Evolutionary conservation across 108 stramenopile species (phyloP), one percentile per base, ranked within the genome.

Genomic region (Cyclotella atomus): DNA sequence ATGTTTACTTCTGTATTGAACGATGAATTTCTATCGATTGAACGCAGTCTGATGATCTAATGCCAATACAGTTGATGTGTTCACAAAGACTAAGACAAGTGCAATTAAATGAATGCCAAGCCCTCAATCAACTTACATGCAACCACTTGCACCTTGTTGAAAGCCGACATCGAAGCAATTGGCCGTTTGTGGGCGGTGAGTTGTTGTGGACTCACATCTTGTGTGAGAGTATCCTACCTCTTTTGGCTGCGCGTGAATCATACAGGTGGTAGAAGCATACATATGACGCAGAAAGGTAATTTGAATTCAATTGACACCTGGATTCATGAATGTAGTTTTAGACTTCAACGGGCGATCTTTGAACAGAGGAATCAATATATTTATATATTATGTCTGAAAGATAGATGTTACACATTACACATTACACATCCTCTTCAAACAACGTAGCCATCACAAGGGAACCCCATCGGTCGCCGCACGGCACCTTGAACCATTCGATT

Each of bases 1-100:
- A 57, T 57, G 28, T n/a, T 49, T 49, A n/a, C 4, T 49, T 41
- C 7, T 7, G 38, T 41, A 41, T 7, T 41, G 12, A 12, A 41
- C 12, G 12, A 9, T 41, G 38, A 12, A 41, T 9, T 9, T 12
- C 38, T 41, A 7, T 41, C 38, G n/a, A n/a, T 41, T 41, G 38
- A 41, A 41, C 12, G 9, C 12, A 9, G 38, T 9, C 7, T 41
- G 38, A 41, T 41, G 12, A 41, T 41, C 12, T 12, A 41, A 41
- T 41, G 38, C 38, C 7, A 41, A 41, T 41, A 12, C 38, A n/a
- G n/a, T 41, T 41, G 38, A 41, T 41, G 38, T 41, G 9, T 41
- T 57, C 56, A 57, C 56, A 57, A 30, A 57, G 32, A 32, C 32
- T n/a, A n/a, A n/a, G n/a, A n/a, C n/a, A n/a, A n/a, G n/a, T n/a